Percentiles rank a stretch among this genome's conserved stretches.
These are phyloP conservation scores for Mallotus nudiflorus DNA, from an alignment of 345 rosid species.

Conservation along the genomic window DNA sequence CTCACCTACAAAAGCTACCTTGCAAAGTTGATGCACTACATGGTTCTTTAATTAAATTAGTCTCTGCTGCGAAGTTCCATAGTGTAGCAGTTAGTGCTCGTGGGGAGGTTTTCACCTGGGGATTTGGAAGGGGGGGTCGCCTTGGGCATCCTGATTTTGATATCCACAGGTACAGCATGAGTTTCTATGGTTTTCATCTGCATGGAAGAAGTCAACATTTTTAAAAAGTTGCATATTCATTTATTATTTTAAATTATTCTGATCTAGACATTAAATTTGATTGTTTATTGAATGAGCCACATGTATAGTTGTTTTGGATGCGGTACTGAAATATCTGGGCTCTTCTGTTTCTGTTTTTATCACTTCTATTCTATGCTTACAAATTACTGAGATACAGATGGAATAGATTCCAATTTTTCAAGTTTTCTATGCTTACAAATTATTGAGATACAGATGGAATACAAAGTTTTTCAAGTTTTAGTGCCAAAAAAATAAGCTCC, in stretches of 20 bases:
- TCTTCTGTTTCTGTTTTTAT: constrained; percentile 16
- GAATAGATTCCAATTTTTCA: constrained; percentile 5
- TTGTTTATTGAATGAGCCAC: not conserved
- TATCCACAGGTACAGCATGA: constrained; percentile 72
- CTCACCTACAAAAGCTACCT: constrained; percentile 81
- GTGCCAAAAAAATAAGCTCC: constrained; percentile 9
- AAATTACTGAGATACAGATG: constrained; percentile 3
- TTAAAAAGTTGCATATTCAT: not conserved
- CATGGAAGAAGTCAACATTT: not conserved
- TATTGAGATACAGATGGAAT: constrained; percentile 5
- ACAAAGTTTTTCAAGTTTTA: constrained; percentile 12
- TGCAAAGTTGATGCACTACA: constrained; percentile 91
- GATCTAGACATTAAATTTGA: not conserved
- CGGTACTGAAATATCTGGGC: constrained; percentile 4
- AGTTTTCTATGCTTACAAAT: not conserved
- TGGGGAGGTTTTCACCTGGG: constrained; percentile 96
- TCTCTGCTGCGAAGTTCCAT: constrained; percentile 95
- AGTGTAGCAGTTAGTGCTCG: constrained; percentile 72
- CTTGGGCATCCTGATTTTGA: constrained; percentile 99
- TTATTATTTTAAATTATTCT: not conserved
- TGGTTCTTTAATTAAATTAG: constrained; percentile 60
- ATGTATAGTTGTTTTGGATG: constrained; percentile 8
- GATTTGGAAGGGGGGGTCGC: constrained; percentile 98
- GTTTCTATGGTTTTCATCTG: not conserved
- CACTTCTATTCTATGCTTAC: not conserved